Evolutionary conservation across 2,329 filamentous ascomycete genomes (phyloP).

Genomic region (Phaeosphaeria sp.): DNA sequence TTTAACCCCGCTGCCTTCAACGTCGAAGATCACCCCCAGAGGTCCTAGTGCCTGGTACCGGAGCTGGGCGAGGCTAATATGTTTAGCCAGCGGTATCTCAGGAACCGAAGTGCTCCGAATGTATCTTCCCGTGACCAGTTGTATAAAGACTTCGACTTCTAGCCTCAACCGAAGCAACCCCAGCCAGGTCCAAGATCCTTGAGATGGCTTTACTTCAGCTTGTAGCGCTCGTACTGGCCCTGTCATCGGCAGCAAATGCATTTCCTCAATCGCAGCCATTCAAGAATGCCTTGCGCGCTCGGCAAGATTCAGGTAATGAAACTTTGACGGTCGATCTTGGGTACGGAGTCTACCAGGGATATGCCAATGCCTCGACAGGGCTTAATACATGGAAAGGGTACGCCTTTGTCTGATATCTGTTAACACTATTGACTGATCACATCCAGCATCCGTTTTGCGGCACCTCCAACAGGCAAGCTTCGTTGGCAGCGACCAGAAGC

Average conservation of each 20-base stretch:
- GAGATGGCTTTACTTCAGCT: neutral
- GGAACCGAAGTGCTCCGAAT: neutral
- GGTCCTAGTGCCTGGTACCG: neutral
- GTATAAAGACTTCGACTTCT: neutral
- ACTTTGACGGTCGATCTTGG: slow-evolving; percentile 21
- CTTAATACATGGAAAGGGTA: slow-evolving; percentile 31
- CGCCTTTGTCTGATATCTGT: neutral
- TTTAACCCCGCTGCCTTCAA: neutral
- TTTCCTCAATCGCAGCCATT: neutral
- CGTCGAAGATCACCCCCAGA: neutral
- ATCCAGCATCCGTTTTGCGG: slow-evolving; percentile 22
- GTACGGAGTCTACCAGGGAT: slow-evolving; percentile 27
- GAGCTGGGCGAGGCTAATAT: neutral
- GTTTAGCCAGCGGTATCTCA: neutral
- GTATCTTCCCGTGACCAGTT: neutral
- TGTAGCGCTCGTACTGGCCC: neutral
- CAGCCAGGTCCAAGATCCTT: neutral
- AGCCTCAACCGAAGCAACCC: neutral
- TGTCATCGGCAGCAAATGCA: neutral
- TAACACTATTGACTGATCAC: neutral
- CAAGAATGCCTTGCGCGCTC: neutral
- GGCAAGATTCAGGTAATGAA: neutral
- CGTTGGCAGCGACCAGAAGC: slow-evolving; percentile 20
- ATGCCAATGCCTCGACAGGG: slow-evolving; percentile 14
- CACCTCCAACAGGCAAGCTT: slow-evolving; percentile 14